Evolutionary conservation across 768 basidiomycete species (phyloP).

Genomic region (Boletus tylopilopsis): DNA sequence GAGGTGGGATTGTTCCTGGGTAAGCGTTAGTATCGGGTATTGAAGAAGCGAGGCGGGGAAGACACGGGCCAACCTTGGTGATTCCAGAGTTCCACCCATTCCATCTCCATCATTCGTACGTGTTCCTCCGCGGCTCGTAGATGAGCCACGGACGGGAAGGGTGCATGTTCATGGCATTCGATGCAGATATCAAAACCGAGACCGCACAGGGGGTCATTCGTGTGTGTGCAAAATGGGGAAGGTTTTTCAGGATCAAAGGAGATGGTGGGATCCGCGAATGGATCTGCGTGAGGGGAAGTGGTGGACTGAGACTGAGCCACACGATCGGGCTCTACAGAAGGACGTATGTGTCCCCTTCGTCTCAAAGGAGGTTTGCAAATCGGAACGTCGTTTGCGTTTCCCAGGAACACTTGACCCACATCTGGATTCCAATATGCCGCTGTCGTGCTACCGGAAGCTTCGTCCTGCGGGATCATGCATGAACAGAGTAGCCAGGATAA

Average conservation of each 20-base stretch:
- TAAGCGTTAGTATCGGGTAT: conserved; percentile 10
- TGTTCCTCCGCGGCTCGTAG: conserved; percentile 76
- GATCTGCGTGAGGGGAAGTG: conserved; percentile 12
- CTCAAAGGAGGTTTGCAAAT: conserved; percentile 29
- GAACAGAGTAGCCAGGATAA: background rate
- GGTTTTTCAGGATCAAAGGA: conserved; percentile 17
- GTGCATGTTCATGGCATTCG: conserved; percentile 81
- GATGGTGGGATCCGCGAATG: conserved; percentile 15
- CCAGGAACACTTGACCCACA: conserved; percentile 71
- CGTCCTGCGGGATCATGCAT: conserved; percentile 15
- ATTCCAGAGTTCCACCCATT: conserved; percentile 52
- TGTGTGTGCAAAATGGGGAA: conserved; percentile 32
- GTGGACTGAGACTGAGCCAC: background rate
- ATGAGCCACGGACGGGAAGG: conserved; percentile 64
- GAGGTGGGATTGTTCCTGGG: conserved; percentile 38
- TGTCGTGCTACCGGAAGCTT: conserved; percentile 32
- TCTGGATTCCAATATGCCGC: conserved; percentile 49
- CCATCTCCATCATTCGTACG: conserved; percentile 56
- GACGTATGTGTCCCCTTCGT: conserved; percentile 6
- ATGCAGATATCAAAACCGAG: conserved; percentile 82
- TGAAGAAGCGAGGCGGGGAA: background rate
- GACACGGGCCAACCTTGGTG: conserved; percentile 11
- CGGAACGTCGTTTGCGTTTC: conserved; percentile 82
- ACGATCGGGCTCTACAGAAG: background rate
- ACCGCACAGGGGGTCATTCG: conserved; percentile 47